Evolutionary conservation across 192 early-diverging fungal species (phyloP).

Genomic region (Podila verticillata): DNA sequence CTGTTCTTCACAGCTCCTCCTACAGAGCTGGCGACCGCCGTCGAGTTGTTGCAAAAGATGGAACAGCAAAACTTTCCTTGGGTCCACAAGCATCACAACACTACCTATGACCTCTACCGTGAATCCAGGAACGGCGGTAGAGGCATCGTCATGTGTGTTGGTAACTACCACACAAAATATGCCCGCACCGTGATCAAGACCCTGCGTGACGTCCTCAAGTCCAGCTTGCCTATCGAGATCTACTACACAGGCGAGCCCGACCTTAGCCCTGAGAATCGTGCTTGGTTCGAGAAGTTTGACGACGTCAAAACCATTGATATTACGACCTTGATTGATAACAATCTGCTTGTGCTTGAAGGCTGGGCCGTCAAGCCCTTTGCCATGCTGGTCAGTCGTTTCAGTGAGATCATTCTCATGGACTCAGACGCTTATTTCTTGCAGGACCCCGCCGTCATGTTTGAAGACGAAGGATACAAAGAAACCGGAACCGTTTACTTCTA

Average conservation of each 20-base stretch:
- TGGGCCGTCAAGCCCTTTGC: conserved; percentile 77
- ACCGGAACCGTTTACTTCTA: conserved; percentile 68
- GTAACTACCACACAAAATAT: conserved; percentile 54
- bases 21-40: conserved; percentile 27
- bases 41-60: conserved; percentile 26
- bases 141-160: conserved; percentile 55
- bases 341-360: conserved; percentile 52
- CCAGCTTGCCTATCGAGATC: conserved; percentile 69
- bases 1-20: conserved; percentile 33
- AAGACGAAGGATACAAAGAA: conserved; percentile 54
- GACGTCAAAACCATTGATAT: conserved; percentile 54
- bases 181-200: conserved; percentile 51
- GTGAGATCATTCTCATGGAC: conserved; percentile 74
- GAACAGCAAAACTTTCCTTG: conserved; percentile 45
- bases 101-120: conserved; percentile 18
- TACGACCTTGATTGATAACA: conserved; percentile 51
- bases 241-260: conserved; percentile 61
- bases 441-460: conserved; percentile 64
- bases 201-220: conserved; percentile 55
- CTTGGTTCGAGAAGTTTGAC: conserved; percentile 39
- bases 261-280: conserved; percentile 41
- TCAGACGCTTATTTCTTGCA: conserved; percentile 72
- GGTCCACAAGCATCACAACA: conserved; percentile 22
- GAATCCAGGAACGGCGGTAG: conserved; percentile 11
- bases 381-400: conserved; percentile 64